Evolutionary conservation across 148 eudicot species (phyloP).

Genomic region (Pouteria glomerata): DNA sequence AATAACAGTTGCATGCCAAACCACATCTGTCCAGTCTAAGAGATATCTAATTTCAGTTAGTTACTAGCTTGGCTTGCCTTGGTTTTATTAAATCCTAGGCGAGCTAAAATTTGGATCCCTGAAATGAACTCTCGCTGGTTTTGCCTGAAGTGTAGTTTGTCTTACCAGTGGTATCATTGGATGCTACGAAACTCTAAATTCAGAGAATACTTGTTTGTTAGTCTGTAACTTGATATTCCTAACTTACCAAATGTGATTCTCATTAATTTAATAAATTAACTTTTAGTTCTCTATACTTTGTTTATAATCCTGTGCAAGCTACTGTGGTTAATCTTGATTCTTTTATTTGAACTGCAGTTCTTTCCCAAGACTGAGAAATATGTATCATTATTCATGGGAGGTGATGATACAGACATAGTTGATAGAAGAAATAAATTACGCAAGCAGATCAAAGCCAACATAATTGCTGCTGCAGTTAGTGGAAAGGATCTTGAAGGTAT

Average conservation of each 20-base stretch:
- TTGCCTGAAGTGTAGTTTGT: too few relatives aligned
- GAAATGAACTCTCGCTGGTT: too few relatives aligned
- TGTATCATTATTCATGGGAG: slow-evolving; percentile 75
- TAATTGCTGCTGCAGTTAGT: slow-evolving; percentile 85
- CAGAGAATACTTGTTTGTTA: not conserved
- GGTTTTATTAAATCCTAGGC: not conserved
- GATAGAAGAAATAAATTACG: slow-evolving; percentile 74
- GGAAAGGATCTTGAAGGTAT: slow-evolving; percentile 97
- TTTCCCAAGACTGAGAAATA: slow-evolving; percentile 91
- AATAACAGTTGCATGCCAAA: too few relatives aligned
- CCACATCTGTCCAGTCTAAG: too few relatives aligned
- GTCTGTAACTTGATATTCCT: not conserved
- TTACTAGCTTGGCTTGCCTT: not conserved
- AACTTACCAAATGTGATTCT: not conserved
- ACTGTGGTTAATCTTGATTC: not conserved
- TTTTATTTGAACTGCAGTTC: slow-evolving; percentile 52
- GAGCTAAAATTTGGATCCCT: too few relatives aligned
- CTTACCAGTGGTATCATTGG: too few relatives aligned
- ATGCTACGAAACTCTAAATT: not conserved
- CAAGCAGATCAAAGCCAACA: slow-evolving; percentile 69
- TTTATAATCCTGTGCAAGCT: too few relatives aligned
- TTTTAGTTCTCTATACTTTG: not conserved
- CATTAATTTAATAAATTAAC: not conserved
- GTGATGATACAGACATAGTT: slow-evolving; percentile 59
- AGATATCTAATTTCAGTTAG: too few relatives aligned